A percentile compares a stretch with the other conserved stretches of the same genome.
Conservation (phyloP, 768 basidiomycete species). For the Dioszegia crocea region DNA sequence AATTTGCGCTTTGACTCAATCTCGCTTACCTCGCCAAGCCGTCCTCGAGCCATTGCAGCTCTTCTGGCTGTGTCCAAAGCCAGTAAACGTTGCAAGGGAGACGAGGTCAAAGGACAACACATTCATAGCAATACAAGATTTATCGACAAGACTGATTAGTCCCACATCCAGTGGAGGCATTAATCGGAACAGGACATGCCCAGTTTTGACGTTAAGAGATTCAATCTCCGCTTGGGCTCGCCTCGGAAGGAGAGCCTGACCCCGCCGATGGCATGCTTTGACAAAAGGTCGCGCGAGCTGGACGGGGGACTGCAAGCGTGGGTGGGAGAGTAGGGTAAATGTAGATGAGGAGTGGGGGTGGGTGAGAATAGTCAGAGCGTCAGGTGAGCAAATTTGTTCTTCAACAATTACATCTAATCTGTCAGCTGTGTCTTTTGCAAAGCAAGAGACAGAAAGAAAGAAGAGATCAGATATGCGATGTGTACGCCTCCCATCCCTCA, state of each 20-base stretch:
- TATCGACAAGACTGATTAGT: conserved; percentile 36
- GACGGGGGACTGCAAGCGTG: conserved; percentile 30
- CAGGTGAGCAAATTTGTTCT: background rate
- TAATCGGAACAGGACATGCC: conserved; percentile 30
- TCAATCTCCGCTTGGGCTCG: conserved; percentile 23
- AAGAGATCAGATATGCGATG: conserved; percentile 17
- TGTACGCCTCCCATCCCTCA: conserved; percentile 18
- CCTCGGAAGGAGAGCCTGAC: background rate
- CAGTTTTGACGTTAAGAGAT: conserved; percentile 23
- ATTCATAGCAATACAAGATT: conserved; percentile 2
- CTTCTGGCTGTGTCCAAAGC: too few relatives aligned
- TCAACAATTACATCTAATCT: background rate
- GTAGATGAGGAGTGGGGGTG: background rate
- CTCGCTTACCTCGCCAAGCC: too few relatives aligned
- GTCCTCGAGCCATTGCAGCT: too few relatives aligned
- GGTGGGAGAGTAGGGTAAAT: background rate
- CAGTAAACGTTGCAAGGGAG: too few relatives aligned
- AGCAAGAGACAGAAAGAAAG: background rate
- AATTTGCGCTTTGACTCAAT: too few relatives aligned
- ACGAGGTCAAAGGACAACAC: too few relatives aligned
- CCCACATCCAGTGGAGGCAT: conserved; percentile 23
- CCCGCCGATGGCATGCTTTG: conserved; percentile 10
- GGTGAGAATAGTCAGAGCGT: too few relatives aligned
- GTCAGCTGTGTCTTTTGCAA: background rate
- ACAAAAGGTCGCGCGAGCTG: conserved; percentile 22